phyloP scores from a whole-genome alignment of 2,329 filamentous ascomycete species.

The Aureobasidium vineae region DNA sequence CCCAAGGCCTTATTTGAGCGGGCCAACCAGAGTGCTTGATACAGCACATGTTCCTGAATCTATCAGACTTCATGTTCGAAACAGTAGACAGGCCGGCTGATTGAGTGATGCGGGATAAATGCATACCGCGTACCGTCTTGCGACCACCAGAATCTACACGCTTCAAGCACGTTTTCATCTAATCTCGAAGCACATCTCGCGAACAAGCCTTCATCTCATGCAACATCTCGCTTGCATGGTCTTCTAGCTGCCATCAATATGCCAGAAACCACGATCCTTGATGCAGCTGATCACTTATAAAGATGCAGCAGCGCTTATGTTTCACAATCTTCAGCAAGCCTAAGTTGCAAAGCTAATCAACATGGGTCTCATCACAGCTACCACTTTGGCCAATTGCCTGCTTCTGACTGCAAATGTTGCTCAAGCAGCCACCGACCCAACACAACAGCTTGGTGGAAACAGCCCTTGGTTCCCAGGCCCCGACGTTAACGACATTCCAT shows the following conservation, averaged over 20 bases:
- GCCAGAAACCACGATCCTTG: background rate
- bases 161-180: slow-evolving; percentile 6
- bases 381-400: background rate
- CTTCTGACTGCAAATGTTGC: background rate
- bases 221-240: background rate
- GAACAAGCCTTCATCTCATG: background rate
- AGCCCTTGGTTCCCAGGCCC: slow-evolving; percentile 39
- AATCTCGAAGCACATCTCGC: background rate
- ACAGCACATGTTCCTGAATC: background rate
- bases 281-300: slow-evolving; percentile 9
- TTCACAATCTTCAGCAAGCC: background rate
- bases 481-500: slow-evolving; percentile 46
- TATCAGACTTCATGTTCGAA: background rate
- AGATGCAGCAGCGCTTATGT: slow-evolving; percentile 9
- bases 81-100: background rate
- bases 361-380: background rate
- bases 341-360: slow-evolving; percentile 1
- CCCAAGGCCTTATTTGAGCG: background rate
- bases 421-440: slow-evolving; percentile 12
- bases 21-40: slow-evolving; percentile 4
- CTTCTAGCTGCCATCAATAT: background rate
- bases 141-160: background rate
- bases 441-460: slow-evolving; percentile 42
- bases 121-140: background rate
- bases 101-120: background rate